Evolutionary conservation across 2,329 filamentous ascomycete species (phyloP).

Genomic region (Talaromyces sp.): DNA sequence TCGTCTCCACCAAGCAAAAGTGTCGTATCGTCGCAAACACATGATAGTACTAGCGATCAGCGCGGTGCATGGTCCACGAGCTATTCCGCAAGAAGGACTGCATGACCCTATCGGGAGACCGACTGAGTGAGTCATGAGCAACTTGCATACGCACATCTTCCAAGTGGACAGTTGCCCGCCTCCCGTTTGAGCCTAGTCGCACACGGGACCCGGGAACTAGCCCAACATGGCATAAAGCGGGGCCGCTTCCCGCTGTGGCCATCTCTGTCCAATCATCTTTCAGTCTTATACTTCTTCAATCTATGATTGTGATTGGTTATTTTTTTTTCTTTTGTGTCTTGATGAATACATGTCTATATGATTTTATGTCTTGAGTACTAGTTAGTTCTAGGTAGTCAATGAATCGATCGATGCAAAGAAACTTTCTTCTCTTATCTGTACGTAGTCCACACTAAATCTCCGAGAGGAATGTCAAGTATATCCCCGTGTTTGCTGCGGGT

Average conservation of each 20-base stretch:
- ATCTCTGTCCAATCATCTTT: not conserved
- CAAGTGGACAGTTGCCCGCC: not conserved
- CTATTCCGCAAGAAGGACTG: not conserved
- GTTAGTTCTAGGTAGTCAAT: not conserved
- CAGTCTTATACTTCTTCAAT: not conserved
- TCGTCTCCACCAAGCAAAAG: not conserved
- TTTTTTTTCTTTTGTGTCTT: not conserved
- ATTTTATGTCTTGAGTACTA: not conserved
- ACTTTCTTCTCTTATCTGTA: too few relatives aligned
- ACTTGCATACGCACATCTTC: not conserved
- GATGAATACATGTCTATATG: not conserved
- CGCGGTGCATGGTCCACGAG: not conserved
- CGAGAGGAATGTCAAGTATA: not conserved
- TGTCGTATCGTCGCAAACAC: not conserved
- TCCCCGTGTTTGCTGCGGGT: not conserved
- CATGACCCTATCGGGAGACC: not conserved
- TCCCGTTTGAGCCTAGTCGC: conserved; percentile 1
- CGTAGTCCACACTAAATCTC: not conserved
- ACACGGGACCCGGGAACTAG: not conserved
- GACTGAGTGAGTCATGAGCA: conserved; percentile 3
- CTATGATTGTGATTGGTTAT: not conserved
- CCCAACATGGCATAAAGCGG: not conserved
- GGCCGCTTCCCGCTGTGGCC: not conserved
- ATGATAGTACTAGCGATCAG: not conserved
- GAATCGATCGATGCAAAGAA: not conserved